Percentiles rank a stretch among this genome's conserved stretches.
phyloP scores from a whole-genome alignment of 176 grass and related monocot species.

The Panicum miliaceum region DNA sequence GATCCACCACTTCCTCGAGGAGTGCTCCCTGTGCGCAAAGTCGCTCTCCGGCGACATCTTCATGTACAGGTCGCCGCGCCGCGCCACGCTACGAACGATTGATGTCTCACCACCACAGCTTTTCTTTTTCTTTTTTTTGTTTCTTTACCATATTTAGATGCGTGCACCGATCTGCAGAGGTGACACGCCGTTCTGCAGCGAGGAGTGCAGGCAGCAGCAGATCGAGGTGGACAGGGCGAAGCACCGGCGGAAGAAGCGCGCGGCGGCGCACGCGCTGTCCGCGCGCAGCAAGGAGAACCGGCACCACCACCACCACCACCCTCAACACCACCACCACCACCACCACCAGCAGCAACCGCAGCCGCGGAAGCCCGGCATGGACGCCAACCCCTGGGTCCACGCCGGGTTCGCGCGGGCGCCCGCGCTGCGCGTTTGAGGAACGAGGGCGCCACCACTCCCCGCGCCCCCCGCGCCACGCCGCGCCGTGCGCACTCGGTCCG shows the following conservation, averaged over 20 bases:
- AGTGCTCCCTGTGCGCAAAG: slow-evolving; percentile 65
- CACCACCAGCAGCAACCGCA: neutral
- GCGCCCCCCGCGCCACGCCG: neutral
- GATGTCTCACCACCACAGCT: neutral
- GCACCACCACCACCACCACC: slow-evolving; percentile 8
- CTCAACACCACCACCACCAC: neutral
- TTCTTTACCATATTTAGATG: rapidly evolving
- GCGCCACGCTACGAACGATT: too few species aligned
- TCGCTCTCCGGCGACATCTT: slow-evolving; percentile 69
- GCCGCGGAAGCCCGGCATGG: slow-evolving; percentile 38
- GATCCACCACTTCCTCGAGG: slow-evolving; percentile 60
- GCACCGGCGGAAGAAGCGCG: slow-evolving; percentile 70
- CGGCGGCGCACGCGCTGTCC: slow-evolving; percentile 48
- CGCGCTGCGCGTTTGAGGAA: slow-evolving; percentile 46
- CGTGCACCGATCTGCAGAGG: slow-evolving; percentile 49
- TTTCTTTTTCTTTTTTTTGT: neutral
- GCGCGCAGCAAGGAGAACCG: slow-evolving; percentile 41
- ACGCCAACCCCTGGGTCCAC: slow-evolving; percentile 43
- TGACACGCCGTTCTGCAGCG: slow-evolving; percentile 88
- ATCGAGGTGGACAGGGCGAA: slow-evolving; percentile 79
- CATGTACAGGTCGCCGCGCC: slow-evolving; percentile 52
- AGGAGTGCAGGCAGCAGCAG: slow-evolving; percentile 89
- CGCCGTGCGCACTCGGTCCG: too few species aligned
- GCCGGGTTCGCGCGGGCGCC: slow-evolving; percentile 32
- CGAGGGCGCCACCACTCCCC: neutral